Percentiles rank a stretch among this genome's conserved stretches.
Conservation (phyloP, 176 grass and related monocot genomes). For the maize (Zea mays) region DNA sequence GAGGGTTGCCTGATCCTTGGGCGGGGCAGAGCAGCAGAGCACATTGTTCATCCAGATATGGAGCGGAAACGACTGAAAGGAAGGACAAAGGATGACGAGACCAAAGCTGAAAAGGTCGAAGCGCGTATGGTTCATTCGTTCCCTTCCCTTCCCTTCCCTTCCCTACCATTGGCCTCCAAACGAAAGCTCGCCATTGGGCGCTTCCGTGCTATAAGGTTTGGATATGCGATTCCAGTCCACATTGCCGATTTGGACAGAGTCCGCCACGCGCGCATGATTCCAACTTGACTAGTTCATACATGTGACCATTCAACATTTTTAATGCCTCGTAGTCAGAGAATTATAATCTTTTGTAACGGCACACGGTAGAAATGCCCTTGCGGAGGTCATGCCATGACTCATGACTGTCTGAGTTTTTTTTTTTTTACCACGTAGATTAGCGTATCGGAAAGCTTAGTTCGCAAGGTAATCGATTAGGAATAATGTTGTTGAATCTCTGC, state of each 20-base stretch:
- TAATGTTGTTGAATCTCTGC: neutral
- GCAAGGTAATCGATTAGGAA: constrained; percentile 1
- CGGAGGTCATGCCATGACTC: no score
- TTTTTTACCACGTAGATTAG: no score
- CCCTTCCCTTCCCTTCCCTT: neutral
- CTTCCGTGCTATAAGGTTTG: constrained; percentile 48
- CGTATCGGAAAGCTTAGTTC: constrained; percentile 21
- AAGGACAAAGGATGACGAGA: neutral
- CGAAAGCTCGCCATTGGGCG: constrained; percentile 39
- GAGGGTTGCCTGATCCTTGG: constrained; percentile 1
- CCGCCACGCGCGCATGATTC: neutral
- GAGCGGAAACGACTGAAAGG: constrained; percentile 26
- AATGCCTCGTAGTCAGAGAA: no score
- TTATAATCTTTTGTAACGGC: no score
- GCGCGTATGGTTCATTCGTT: neutral
- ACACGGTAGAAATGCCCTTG: no score
- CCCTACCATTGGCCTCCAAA: constrained; percentile 5
- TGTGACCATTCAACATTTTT: no score
- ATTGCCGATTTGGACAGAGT: constrained; percentile 13
- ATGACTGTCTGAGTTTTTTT: no score
- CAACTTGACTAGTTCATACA: neutral
- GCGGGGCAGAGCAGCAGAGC: constrained; percentile 22
- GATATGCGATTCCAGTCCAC: neutral
- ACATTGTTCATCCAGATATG: constrained; percentile 36
- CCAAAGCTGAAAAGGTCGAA: constrained; percentile 18